These are phyloP conservation scores for Leccinum cinnamomeum DNA, from an alignment of 1,284 basidiomycete species.

Conservation along the genomic window DNA sequence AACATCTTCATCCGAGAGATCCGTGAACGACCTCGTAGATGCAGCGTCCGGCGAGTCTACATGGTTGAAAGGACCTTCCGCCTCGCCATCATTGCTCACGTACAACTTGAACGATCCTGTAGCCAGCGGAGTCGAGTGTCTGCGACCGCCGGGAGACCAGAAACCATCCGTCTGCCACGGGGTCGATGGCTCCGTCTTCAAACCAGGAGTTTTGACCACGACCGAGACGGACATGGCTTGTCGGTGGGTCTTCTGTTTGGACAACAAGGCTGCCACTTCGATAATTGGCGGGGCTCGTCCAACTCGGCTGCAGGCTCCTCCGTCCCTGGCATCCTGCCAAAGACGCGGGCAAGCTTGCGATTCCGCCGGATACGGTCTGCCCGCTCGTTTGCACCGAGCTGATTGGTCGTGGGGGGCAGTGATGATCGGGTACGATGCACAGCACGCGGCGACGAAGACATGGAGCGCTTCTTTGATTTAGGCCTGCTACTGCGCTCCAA, in stretches of 20 bases:
- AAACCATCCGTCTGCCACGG: slow-evolving; percentile 27
- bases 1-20: slow-evolving; percentile 62
- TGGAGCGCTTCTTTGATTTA: slow-evolving; percentile 27
- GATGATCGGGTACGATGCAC: slow-evolving; percentile 13
- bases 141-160: slow-evolving; percentile 36
- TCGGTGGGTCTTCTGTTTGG: slow-evolving; percentile 37
- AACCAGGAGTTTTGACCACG: slow-evolving; percentile 13
- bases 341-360: slow-evolving; percentile 75
- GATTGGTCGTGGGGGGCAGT: slow-evolving; percentile 62
- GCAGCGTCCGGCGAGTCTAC: slow-evolving; percentile 13
- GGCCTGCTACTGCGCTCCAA: slow-evolving; percentile 25
- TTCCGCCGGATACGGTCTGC: slow-evolving; percentile 70
- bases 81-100: slow-evolving; percentile 9
- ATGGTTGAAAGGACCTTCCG: slow-evolving; percentile 9
- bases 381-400: slow-evolving; percentile 64
- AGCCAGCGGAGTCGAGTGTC: slow-evolving; percentile 53
- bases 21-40: slow-evolving; percentile 60
- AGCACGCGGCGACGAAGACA: slow-evolving; percentile 29
- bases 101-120: slow-evolving; percentile 38
- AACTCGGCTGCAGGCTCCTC: slow-evolving; percentile 36
- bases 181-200: slow-evolving; percentile 26
- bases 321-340: slow-evolving; percentile 62
- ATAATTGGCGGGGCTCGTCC: slow-evolving; percentile 20
- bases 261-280: slow-evolving; percentile 28
- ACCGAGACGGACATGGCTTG: slow-evolving; percentile 45